These are phyloP conservation scores for Boechera divaricarpa DNA, from an alignment of 345 rosid species.

Conservation along the genomic window DNA sequence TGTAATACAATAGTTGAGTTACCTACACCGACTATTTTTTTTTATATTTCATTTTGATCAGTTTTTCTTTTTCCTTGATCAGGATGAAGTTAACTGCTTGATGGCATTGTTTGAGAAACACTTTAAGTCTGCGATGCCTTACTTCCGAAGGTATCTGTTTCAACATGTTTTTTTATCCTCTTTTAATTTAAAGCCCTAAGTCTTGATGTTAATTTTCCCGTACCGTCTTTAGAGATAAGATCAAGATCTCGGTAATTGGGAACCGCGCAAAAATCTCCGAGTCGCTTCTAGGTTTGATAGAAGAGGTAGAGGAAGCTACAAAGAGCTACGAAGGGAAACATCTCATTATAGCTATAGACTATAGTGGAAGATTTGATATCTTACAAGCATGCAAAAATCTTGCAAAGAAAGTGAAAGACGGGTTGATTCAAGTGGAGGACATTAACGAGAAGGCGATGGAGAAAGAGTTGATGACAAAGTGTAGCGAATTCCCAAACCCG, in stretches of 20 bases:
- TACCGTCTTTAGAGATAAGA: constrained; percentile 34
- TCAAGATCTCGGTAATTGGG: constrained; percentile 64
- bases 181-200: neutral
- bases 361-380: constrained; percentile 73
- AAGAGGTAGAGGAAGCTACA: constrained; percentile 59
- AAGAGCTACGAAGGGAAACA: constrained; percentile 53
- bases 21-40: neutral
- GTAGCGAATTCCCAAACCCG: constrained; percentile 65
- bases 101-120: constrained; percentile 62
- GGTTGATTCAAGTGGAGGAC: constrained; percentile 55
- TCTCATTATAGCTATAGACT: constrained; percentile 70
- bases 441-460: constrained; percentile 62
- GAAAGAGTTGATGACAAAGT: constrained; percentile 65
- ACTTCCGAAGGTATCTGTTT: constrained; percentile 49
- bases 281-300: constrained; percentile 49
- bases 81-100: constrained; percentile 71
- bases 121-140: constrained; percentile 50
- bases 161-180: neutral
- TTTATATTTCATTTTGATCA: neutral
- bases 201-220: neutral
- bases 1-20: neutral
- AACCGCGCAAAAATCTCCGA: constrained; percentile 56
- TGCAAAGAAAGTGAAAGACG: constrained; percentile 57
- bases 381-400: constrained; percentile 71
- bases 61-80: constrained; percentile 19